phyloP scores from a whole-genome alignment of 768 basidiomycete species.

The Suillus bovinus region DNA sequence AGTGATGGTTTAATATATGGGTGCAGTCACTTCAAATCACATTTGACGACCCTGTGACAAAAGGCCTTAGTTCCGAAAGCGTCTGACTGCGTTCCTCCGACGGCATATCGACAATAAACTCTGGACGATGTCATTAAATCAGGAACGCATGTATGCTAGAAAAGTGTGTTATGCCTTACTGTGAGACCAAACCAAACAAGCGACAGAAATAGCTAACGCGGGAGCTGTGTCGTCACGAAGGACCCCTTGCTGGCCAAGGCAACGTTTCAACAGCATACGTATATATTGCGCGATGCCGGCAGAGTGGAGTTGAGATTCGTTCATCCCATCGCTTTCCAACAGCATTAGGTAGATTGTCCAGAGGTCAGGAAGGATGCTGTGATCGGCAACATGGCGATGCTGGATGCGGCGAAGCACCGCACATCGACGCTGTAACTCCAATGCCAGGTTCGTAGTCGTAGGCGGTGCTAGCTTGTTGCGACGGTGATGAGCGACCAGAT shows the following conservation, averaged over 20 bases:
- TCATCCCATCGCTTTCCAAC: constrained; percentile 54
- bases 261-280: constrained; percentile 22
- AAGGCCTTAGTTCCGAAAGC: constrained; percentile 43
- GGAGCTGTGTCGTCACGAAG: constrained; percentile 17
- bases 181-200: constrained; percentile 37
- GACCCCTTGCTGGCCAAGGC: constrained; percentile 10
- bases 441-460: constrained; percentile 42
- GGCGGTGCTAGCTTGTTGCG: constrained; percentile 32
- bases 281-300: constrained; percentile 40
- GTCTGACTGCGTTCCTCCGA: constrained; percentile 41
- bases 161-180: constrained; percentile 34
- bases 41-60: constrained; percentile 30
- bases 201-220: constrained; percentile 32
- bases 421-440: constrained; percentile 50
- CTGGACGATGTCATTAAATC: constrained; percentile 29
- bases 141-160: constrained; percentile 25
- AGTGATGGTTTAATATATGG: constrained; percentile 13
- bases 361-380: constrained; percentile 43
- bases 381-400: constrained; percentile 27
- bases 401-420: constrained; percentile 50
- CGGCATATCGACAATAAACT: constrained; percentile 39
- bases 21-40: constrained; percentile 26
- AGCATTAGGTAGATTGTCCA: constrained; percentile 62
- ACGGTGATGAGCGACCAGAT: constrained; percentile 31
- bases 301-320: constrained; percentile 44